Percentiles rank a stretch among this genome's conserved stretches.
Conservation (phyloP, 306 rosid genomes). For the Rosa chinensis region DNA sequence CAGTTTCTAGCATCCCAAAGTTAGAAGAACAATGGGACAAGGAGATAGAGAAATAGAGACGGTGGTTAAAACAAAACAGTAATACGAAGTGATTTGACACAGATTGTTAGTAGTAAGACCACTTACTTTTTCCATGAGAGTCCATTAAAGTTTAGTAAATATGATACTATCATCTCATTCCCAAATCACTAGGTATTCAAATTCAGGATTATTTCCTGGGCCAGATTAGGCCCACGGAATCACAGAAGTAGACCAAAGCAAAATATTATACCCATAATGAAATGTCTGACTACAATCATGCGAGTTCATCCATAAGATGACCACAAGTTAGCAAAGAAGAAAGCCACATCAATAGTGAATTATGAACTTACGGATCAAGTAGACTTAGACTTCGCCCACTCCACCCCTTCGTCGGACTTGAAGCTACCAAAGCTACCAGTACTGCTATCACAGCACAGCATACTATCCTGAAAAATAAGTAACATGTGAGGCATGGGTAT, state of each 20-base stretch:
- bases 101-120: too few relatives aligned
- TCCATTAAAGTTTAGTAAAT: background rate
- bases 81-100: too few relatives aligned
- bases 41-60: too few relatives aligned
- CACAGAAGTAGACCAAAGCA: conserved; percentile 6
- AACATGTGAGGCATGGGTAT: conserved; percentile 27
- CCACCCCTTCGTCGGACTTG: conserved; percentile 99
- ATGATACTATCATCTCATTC: background rate
- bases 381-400: conserved; percentile 98
- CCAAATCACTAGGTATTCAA: background rate
- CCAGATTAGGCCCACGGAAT: conserved; percentile 7
- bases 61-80: too few relatives aligned
- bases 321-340: conserved; percentile 25
- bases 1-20: too few relatives aligned
- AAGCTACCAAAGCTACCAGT: conserved; percentile 87
- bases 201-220: background rate
- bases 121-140: background rate
- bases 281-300: conserved; percentile 8
- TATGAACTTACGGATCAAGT: conserved; percentile 80
- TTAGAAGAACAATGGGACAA: too few relatives aligned
- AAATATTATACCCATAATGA: background rate
- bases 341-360: conserved; percentile 21
- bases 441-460: conserved; percentile 71
- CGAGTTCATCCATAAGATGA: conserved; percentile 6
- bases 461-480: conserved; percentile 64